A percentile compares a stretch with the other conserved stretches of the same genome.
Conservation (phyloP, 164 flowering plant species). For the Magnolia sinica region DNA sequence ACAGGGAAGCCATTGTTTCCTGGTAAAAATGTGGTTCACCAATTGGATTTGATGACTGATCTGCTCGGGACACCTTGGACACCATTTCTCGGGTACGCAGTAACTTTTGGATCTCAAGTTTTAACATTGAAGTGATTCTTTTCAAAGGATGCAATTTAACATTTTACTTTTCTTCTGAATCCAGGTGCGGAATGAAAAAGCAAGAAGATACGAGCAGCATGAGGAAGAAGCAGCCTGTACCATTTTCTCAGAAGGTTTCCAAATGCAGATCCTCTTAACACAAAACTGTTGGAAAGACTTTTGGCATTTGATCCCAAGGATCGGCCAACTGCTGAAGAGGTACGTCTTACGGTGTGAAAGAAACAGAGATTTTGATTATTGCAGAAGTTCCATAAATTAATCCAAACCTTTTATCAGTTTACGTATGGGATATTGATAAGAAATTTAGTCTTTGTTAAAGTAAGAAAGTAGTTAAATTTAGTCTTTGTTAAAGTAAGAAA, state of each 20-base stretch:
- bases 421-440: too few relatives aligned
- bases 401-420: too few relatives aligned
- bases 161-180: conserved; percentile 6
- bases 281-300: conserved; percentile 59
- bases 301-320: conserved; percentile 96
- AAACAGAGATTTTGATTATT: too few relatives aligned
- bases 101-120: not conserved
- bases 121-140: not conserved
- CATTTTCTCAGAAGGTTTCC: conserved; percentile 76
- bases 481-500: too few relatives aligned
- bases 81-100: conserved; percentile 70
- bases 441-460: too few relatives aligned
- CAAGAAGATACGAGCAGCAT: conserved; percentile 79
- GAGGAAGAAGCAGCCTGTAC: conserved; percentile 82
- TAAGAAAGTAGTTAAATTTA: too few relatives aligned
- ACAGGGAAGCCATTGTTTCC: conserved; percentile 96
- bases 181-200: conserved; percentile 91
- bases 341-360: conserved; percentile 9
- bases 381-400: too few relatives aligned
- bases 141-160: not conserved
- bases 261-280: conserved; percentile 81
- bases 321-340: conserved; percentile 96
- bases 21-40: conserved; percentile 38
- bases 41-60: conserved; percentile 7
- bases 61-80: conserved; percentile 93